These are phyloP conservation scores for Jackrogersella multiformis DNA, from an alignment of 495 filamentous ascomycete species.

Conservation along the genomic window DNA sequence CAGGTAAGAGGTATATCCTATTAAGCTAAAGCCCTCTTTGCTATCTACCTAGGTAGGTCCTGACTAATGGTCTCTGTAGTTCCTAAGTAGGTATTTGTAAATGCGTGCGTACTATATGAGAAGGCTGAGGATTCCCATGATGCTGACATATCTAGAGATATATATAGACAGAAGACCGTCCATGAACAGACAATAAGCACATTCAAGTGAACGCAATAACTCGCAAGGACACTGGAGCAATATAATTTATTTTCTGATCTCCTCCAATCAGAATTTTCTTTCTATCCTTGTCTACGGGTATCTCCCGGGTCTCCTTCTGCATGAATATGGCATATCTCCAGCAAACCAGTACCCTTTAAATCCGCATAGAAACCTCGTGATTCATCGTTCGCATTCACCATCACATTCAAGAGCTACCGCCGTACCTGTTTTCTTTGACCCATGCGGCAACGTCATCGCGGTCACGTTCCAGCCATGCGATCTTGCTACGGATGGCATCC, in stretches of 20 bases:
- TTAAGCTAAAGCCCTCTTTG: no score
- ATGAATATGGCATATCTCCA: constrained; percentile 1
- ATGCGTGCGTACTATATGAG: neutral
- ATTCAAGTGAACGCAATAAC: neutral
- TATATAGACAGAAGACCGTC: neutral
- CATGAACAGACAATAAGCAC: neutral
- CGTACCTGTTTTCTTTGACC: constrained; percentile 55
- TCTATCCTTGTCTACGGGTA: constrained; percentile 40
- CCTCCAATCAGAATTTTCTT: constrained; percentile 11
- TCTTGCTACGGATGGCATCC: constrained; percentile 68
- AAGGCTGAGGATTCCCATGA: neutral
- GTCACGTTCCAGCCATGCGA: constrained; percentile 67
- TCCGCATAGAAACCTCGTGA: constrained; percentile 5
- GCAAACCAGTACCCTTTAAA: constrained; percentile 18
- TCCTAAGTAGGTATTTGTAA: neutral
- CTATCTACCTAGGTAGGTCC: no score
- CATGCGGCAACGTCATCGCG: constrained; percentile 64
- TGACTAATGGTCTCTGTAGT: no score
- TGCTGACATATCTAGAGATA: neutral
- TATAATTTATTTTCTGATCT: constrained; percentile 9
- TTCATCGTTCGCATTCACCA: neutral
- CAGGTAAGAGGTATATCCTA: no score
- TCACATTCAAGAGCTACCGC: constrained; percentile 9
- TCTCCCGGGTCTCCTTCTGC: constrained; percentile 28
- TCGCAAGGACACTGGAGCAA: neutral